phyloP scores from a whole-genome alignment of 2,329 filamentous ascomycete species.

The Dactylella cylindrospora region DNA sequence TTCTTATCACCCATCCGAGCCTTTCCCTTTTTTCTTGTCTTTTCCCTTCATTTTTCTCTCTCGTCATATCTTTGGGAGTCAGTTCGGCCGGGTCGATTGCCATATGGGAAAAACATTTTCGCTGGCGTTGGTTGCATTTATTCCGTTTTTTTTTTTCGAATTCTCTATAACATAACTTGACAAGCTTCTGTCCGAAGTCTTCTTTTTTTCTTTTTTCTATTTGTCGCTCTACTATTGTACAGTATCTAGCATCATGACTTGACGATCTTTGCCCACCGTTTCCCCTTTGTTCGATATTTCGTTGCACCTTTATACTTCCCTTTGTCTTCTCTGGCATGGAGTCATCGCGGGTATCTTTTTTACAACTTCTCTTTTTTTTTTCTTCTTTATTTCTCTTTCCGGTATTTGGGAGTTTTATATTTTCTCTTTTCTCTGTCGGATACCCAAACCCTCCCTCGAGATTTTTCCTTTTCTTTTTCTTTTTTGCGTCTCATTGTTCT shows the following conservation, averaged over 20 bases:
- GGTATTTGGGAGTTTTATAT: slow-evolving; percentile 16
- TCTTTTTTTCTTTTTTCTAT: slow-evolving; percentile 7
- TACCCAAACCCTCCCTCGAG: slow-evolving; percentile 35
- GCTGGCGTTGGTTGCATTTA: slow-evolving; percentile 39
- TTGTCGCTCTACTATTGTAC: slow-evolving; percentile 19
- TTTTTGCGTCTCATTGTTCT: too few species aligned
- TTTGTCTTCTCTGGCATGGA: slow-evolving; percentile 45
- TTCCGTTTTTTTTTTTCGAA: background rate
- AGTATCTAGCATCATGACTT: slow-evolving; percentile 40
- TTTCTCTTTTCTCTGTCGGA: slow-evolving; percentile 25
- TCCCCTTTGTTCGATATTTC: background rate
- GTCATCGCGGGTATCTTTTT: slow-evolving; percentile 32
- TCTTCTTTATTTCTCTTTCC: background rate
- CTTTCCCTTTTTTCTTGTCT: slow-evolving; percentile 19
- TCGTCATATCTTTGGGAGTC: slow-evolving; percentile 40
- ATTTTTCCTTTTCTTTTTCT: slow-evolving; percentile 12
- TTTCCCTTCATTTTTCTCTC: slow-evolving; percentile 19
- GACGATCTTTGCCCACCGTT: slow-evolving; percentile 20
- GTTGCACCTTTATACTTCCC: slow-evolving; percentile 14
- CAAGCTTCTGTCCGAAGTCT: background rate
- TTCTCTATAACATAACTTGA: background rate
- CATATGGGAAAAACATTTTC: slow-evolving; percentile 42
- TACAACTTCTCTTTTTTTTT: slow-evolving; percentile 11
- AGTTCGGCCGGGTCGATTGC: slow-evolving; percentile 45
- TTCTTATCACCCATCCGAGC: background rate